A percentile compares a stretch with the other conserved stretches of the same genome.
phyloP scores from a whole-genome alignment of 139 green algal genomes.

The Nannochloris sp. region DNA sequence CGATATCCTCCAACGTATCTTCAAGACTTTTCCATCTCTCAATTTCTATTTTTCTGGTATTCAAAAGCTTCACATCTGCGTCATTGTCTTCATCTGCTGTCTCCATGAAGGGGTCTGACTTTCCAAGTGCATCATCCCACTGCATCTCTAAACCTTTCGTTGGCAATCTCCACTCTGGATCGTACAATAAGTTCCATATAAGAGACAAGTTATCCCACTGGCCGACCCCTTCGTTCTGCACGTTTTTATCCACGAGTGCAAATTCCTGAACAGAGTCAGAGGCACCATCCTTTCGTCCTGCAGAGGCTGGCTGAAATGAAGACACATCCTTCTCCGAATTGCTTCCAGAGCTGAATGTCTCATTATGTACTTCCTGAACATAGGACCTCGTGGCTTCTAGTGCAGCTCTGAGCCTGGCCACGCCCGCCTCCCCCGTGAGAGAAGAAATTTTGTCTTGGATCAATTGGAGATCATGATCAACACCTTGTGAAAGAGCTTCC shows the following conservation, averaged over 20 bases:
- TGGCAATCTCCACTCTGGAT: slow-evolving; percentile 43
- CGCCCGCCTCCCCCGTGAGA: slow-evolving; percentile 49
- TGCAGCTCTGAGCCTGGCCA: slow-evolving; percentile 60
- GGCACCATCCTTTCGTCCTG: not conserved
- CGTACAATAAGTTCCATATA: slow-evolving; percentile 66
- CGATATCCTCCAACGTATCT: not conserved
- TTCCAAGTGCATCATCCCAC: slow-evolving; percentile 38
- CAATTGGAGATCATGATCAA: slow-evolving; percentile 58
- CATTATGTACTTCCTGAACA: not conserved
- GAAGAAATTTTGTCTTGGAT: slow-evolving; percentile 54
- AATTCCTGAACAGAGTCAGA: not conserved
- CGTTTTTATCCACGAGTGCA: no score
- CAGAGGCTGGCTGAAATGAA: not conserved
- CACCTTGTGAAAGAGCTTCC: slow-evolving; percentile 50
- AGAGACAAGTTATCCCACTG: slow-evolving; percentile 36
- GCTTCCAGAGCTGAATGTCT: not conserved
- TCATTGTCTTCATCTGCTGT: not conserved
- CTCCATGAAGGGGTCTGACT: slow-evolving; percentile 5
- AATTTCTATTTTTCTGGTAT: slow-evolving; percentile 48
- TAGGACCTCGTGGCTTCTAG: slow-evolving; percentile 39
- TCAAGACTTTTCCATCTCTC: slow-evolving; percentile 58
- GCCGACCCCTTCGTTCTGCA: not conserved
- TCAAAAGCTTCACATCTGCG: not conserved
- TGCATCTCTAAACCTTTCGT: slow-evolving; percentile 38
- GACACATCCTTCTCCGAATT: not conserved